A percentile compares a stretch with the other conserved stretches of the same genome.
Conservation (phyloP, 2,329 filamentous ascomycete species). For the Cladophialophora bantiana region DNA sequence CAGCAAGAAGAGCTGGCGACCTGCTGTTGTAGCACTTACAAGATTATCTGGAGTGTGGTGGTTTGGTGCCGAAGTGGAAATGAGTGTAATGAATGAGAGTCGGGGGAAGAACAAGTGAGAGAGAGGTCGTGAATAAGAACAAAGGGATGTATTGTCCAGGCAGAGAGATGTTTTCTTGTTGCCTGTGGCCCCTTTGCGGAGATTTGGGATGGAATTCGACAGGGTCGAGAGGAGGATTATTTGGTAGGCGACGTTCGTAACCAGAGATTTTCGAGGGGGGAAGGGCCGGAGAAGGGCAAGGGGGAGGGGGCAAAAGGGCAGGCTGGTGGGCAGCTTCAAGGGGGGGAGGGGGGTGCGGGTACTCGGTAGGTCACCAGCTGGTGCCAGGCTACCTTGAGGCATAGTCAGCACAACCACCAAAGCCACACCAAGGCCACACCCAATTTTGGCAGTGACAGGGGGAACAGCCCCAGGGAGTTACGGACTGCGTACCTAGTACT, state of each 20-base stretch:
- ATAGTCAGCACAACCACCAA: constrained; percentile 18
- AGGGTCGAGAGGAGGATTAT: not conserved
- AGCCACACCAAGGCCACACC: constrained; percentile 18
- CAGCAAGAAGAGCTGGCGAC: not conserved
- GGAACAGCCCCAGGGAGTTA: not conserved
- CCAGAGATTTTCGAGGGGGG: constrained; percentile 1
- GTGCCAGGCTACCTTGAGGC: constrained; percentile 8
- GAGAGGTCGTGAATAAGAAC: not conserved
- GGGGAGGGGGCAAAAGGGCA: not conserved
- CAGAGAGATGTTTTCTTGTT: constrained; percentile 7
- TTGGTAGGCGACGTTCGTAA: not conserved
- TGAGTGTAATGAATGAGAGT: constrained; percentile 15
- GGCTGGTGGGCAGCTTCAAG: not conserved
- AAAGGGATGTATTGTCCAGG: constrained; percentile 3
- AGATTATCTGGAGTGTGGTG: not conserved
- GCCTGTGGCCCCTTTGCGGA: constrained; percentile 15
- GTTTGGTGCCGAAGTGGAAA: constrained; percentile 1
- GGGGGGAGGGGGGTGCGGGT: not conserved
- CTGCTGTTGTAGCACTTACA: constrained; percentile 4
- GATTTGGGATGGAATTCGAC: constrained; percentile 19
- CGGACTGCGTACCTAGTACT: constrained; percentile 2
- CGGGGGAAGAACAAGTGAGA: not conserved
- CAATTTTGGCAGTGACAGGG: constrained; percentile 1
- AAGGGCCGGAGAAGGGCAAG: not conserved
- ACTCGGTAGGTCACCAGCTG: too few species aligned